A percentile compares a stretch with the other conserved stretches of the same genome.
phyloP scores from a whole-genome alignment of 257 asterid genomes.

The Datura wrightii region DNA sequence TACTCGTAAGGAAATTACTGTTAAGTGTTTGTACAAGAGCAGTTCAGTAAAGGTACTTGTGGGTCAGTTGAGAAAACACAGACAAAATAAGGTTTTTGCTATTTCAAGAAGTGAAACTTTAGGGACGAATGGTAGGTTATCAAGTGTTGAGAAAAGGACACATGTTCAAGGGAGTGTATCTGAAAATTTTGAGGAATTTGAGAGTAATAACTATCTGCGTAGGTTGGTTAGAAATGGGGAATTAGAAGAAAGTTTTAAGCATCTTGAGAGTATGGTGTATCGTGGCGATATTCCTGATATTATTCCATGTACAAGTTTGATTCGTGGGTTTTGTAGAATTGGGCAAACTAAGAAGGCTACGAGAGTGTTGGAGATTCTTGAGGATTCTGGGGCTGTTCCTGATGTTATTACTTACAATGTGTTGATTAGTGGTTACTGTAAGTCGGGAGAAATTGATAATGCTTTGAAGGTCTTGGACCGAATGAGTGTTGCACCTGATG shows the following conservation, averaged over 20 bases:
- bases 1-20: slow-evolving; percentile 33
- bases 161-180: slow-evolving; percentile 36
- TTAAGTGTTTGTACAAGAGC: slow-evolving; percentile 25
- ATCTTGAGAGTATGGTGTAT: slow-evolving; percentile 71
- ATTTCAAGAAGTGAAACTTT: slow-evolving; percentile 52
- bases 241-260: slow-evolving; percentile 72
- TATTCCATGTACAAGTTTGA: slow-evolving; percentile 72
- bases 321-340: slow-evolving; percentile 72
- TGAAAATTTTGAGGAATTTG: slow-evolving; percentile 62
- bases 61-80: slow-evolving; percentile 40
- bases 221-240: slow-evolving; percentile 69
- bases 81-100: slow-evolving; percentile 51
- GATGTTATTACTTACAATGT: slow-evolving; percentile 92
- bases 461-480: slow-evolving; percentile 69
- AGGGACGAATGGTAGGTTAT: slow-evolving; percentile 53
- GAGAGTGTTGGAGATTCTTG: slow-evolving; percentile 72
- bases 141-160: slow-evolving; percentile 37
- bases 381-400: slow-evolving; percentile 84
- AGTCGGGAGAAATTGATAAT: slow-evolving; percentile 68
- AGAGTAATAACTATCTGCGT: slow-evolving; percentile 71
- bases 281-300: slow-evolving; percentile 80
- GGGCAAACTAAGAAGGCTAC: slow-evolving; percentile 74
- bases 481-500: slow-evolving; percentile 85
- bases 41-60: slow-evolving; percentile 27
- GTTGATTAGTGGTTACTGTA: slow-evolving; percentile 82